Base-by-base conservation (phyloP, 495 filamentous ascomycete genomes). In the Aspergillus ellipticus region DNA sequence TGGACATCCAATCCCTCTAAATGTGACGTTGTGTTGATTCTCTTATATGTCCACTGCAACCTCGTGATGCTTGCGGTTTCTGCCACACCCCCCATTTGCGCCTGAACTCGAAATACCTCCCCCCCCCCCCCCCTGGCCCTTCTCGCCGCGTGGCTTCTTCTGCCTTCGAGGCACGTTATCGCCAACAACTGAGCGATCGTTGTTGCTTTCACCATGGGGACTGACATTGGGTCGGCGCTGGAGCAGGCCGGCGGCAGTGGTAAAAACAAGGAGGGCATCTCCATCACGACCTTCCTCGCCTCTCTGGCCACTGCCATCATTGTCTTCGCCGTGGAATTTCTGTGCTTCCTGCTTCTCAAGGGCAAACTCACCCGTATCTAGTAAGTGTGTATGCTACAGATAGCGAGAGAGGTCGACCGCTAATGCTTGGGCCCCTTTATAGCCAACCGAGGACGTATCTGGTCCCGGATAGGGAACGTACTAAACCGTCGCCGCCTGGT, bases 391-490 rank as follows among this genome's bases (percentile, higher is more conserved):
- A 19, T 20, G 13, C 39, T 10, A 6, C 20, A n/a, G 4, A 6
- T 42, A 4, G 3, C 20, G 11, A 15, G 35, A 13, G 9, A 39
- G 35, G n/a, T 13, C n/a, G 35, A 19, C 28, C 20, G 15, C 20
- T 49, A 42, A 37, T 26, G n/a, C 3, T 19, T 52, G 0, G 16
- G 43, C 19, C 59, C 42, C 6, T 45, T 42, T 22, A 22, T 61
- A 91, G 85, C 66, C 86, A 88, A 76, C 92, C 92, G 0, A 87
- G 91, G 72, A 95, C 92, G 8, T 97, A 90, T 66, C 81, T 97
- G 16, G 93, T 97, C 6, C 89, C 92, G 11, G 88, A 95, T 71
- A 85, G 86, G 71, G 90, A 93, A 73, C 84, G 89, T 58, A 90
- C 88, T 16, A 75, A 84, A 35, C 74, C 86, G 6, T 89, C 90